A percentile compares a stretch with the other conserved stretches of the same genome.
phyloP scores from a whole-genome alignment of 352 stramenopile species.

The Peronospora belbahrii region DNA sequence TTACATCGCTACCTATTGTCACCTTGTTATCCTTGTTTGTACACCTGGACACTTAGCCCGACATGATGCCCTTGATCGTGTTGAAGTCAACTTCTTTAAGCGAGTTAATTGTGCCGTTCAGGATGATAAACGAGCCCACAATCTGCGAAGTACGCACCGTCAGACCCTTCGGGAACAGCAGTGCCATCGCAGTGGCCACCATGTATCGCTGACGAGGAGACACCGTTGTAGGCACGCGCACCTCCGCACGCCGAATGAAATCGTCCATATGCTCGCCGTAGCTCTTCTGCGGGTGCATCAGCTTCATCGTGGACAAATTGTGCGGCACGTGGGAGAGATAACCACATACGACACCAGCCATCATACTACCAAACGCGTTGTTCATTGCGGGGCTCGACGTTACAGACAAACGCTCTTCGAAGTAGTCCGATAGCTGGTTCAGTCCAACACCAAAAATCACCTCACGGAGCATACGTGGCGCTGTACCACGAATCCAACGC shows the following conservation, averaged over 20 bases:
- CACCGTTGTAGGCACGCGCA: constrained; percentile 70
- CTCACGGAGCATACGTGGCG: constrained; percentile 81
- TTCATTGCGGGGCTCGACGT: constrained; percentile 61
- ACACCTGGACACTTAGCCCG: constrained; percentile 6
- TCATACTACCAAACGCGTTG: constrained; percentile 85
- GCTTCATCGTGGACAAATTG: constrained; percentile 93
- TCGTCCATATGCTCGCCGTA: constrained; percentile 81
- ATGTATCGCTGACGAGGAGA: constrained; percentile 61
- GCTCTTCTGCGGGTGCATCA: constrained; percentile 88
- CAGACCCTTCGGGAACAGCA: constrained; percentile 83
- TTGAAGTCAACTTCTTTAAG: constrained; percentile 72
- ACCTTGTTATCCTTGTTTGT: constrained; percentile 14
- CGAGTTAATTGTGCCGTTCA: constrained; percentile 90
- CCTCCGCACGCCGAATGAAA: constrained; percentile 75
- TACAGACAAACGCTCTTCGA: constrained; percentile 84
- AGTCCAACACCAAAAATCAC: constrained; percentile 91
- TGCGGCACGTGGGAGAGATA: constrained; percentile 94
- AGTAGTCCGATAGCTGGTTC: constrained; percentile 92
- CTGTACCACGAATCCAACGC: constrained; percentile 86
- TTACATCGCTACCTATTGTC: constrained; percentile 16
- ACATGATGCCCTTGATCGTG: constrained; percentile 42
- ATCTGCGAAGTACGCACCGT: constrained; percentile 89
- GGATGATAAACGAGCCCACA: constrained; percentile 89
- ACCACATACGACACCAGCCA: constrained; percentile 84
- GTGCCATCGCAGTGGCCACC: constrained; percentile 60